Evolutionary conservation across 2,329 filamentous ascomycete genomes (phyloP).

Genomic region (Claviceps fusiformis): DNA sequence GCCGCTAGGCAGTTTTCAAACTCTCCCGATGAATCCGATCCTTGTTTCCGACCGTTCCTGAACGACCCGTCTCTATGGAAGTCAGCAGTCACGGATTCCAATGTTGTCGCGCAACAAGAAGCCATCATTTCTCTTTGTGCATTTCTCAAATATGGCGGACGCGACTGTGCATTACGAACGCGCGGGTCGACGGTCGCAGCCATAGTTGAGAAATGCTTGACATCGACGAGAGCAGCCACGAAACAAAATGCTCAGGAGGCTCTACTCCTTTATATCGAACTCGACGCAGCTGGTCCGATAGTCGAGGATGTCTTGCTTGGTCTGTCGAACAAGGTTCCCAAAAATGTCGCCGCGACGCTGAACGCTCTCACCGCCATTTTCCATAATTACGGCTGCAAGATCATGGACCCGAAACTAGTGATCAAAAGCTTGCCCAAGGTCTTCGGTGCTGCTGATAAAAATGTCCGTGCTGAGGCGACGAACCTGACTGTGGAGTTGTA

Average conservation of each 20-base stretch:
- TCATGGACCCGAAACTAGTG: conserved; percentile 82
- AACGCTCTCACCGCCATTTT: conserved; percentile 70
- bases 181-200: conserved; percentile 60
- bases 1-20: conserved; percentile 75
- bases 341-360: conserved; percentile 62
- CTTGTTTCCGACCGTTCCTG: conserved; percentile 76
- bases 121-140: conserved; percentile 77
- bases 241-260: conserved; percentile 82
- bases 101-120: conserved; percentile 93
- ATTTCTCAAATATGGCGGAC: conserved; percentile 82
- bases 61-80: conserved; percentile 84
- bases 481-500: conserved; percentile 89
- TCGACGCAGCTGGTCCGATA: conserved; percentile 73
- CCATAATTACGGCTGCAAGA: conserved; percentile 89
- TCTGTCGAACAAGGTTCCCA: conserved; percentile 79
- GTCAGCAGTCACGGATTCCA: conserved; percentile 80
- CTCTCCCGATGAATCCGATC: conserved; percentile 72
- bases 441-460: conserved; percentile 95
- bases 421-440: conserved; percentile 79
- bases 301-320: conserved; percentile 81
- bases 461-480: conserved; percentile 86
- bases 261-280: conserved; percentile 74
- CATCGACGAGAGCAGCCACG: conserved; percentile 74
- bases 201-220: conserved; percentile 82
- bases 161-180: conserved; percentile 65